These are phyloP conservation scores for Vitis cinerea DNA, from an alignment of 164 flowering plant genomes.

Conservation along the genomic window DNA sequence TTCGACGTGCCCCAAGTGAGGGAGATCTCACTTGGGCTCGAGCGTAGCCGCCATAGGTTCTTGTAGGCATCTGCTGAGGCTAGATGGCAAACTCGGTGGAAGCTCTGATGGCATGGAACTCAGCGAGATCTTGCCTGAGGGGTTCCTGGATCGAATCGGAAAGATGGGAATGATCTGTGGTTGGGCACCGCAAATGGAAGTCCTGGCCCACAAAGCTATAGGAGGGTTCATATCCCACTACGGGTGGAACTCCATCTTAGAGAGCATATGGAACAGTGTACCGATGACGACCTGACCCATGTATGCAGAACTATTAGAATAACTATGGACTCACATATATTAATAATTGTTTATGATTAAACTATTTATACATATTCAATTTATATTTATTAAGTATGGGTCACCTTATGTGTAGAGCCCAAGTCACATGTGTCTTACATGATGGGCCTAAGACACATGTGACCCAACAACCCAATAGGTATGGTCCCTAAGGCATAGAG, in stretches of 20 bases:
- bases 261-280: constrained; percentile 20
- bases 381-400: too few species aligned
- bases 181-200: constrained; percentile 11
- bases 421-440: too few species aligned
- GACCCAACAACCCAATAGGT: too few species aligned
- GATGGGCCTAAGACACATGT: too few species aligned
- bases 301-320: constrained; percentile 17
- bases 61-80: neutral
- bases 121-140: constrained; percentile 16
- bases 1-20: too few species aligned
- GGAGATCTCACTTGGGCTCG: neutral
- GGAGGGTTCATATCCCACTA: constrained; percentile 16
- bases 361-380: too few species aligned
- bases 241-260: constrained; percentile 21
- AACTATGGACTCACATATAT: too few species aligned
- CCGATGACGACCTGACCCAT: constrained; percentile 17
- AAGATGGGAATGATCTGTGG: constrained; percentile 13
- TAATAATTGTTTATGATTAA: too few species aligned
- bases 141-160: constrained; percentile 13
- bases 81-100: too few species aligned
- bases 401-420: too few species aligned
- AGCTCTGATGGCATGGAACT: neutral
- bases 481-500: too few species aligned
- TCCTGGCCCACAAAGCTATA: constrained; percentile 7
- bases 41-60: constrained; percentile 2